A percentile compares a stretch with the other conserved stretches of the same genome.
These are phyloP conservation scores for Afroboletus lepidellus DNA, from an alignment of 1,284 basidiomycete species.

Conservation along the genomic window DNA sequence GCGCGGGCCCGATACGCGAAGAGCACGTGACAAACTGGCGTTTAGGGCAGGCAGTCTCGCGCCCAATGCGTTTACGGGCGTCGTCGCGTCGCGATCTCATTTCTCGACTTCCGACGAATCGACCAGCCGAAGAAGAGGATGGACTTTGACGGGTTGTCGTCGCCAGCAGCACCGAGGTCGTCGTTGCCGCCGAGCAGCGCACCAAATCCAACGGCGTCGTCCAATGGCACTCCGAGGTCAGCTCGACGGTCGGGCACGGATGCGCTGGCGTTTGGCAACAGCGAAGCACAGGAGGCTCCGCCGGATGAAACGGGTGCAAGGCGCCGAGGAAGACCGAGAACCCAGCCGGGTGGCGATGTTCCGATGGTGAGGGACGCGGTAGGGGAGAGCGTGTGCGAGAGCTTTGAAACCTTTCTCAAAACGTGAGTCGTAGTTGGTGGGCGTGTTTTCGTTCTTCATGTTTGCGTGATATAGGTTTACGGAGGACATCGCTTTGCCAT, in stretches of 20 bases:
- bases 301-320: constrained; percentile 37
- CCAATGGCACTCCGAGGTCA: constrained; percentile 39
- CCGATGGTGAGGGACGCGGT: constrained; percentile 89
- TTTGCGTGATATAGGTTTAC: constrained; percentile 61
- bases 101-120: constrained; percentile 6
- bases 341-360: constrained; percentile 61
- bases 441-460: constrained; percentile 1
- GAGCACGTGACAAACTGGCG: constrained; percentile 15
- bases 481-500: constrained; percentile 69
- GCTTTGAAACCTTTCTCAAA: constrained; percentile 89
- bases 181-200: constrained; percentile 71
- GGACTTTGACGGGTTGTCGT: constrained; percentile 42
- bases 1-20: constrained; percentile 12
- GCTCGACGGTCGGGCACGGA: constrained; percentile 51
- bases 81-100: constrained; percentile 28
- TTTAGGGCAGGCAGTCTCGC: constrained; percentile 48
- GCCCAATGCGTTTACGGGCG: constrained; percentile 21
- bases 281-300: constrained; percentile 49
- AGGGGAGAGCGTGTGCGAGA: constrained; percentile 89
- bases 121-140: constrained; percentile 29
- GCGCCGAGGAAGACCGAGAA: constrained; percentile 47
- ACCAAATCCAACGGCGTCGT: constrained; percentile 48
- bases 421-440: constrained; percentile 54
- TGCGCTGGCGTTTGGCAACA: constrained; percentile 61
- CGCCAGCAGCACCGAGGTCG: constrained; percentile 41